Evolutionary conservation across 495 filamentous ascomycete species (phyloP).

Genomic region (Aspergillus haitiensis): DNA sequence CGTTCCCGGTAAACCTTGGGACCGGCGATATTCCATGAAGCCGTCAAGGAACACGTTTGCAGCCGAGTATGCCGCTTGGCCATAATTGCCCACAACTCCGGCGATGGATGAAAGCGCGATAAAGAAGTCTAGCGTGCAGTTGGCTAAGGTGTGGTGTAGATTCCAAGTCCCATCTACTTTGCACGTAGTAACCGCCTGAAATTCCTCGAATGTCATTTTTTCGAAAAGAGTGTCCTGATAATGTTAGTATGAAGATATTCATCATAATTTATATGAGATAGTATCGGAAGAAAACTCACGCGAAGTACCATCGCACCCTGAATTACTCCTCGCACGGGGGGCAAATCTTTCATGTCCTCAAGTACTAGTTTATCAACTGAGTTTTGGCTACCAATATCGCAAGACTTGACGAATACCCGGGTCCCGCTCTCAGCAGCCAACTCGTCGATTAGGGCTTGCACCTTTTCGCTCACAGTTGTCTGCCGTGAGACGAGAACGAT

Average conservation of each 20-base stretch:
- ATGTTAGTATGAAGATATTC: background rate
- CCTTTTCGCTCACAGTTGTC: background rate
- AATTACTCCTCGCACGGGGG: conserved; percentile 58
- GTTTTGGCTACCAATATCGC: background rate
- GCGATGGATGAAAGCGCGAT: conserved; percentile 57
- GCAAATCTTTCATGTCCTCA: conserved; percentile 14
- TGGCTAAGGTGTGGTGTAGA: conserved; percentile 42
- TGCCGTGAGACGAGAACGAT: conserved; percentile 44
- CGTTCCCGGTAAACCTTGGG: conserved; percentile 29
- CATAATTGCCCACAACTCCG: conserved; percentile 51
- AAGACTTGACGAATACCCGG: background rate
- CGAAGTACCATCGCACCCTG: conserved; percentile 41
- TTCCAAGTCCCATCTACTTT: conserved; percentile 55
- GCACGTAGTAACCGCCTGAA: conserved; percentile 33
- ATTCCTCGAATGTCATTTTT: conserved; percentile 45
- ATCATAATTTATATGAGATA: conserved; percentile 7
- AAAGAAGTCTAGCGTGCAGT: conserved; percentile 60
- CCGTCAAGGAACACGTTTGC: conserved; percentile 53
- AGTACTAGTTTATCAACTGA: background rate
- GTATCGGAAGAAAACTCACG: conserved; percentile 32
- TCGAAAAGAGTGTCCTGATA: conserved; percentile 24
- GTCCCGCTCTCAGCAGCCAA: background rate
- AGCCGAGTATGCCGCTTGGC: conserved; percentile 60
- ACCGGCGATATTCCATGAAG: conserved; percentile 32
- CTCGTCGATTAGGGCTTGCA: background rate